Conservation (phyloP, 345 rosid species). For the Populus nigra region DNA sequence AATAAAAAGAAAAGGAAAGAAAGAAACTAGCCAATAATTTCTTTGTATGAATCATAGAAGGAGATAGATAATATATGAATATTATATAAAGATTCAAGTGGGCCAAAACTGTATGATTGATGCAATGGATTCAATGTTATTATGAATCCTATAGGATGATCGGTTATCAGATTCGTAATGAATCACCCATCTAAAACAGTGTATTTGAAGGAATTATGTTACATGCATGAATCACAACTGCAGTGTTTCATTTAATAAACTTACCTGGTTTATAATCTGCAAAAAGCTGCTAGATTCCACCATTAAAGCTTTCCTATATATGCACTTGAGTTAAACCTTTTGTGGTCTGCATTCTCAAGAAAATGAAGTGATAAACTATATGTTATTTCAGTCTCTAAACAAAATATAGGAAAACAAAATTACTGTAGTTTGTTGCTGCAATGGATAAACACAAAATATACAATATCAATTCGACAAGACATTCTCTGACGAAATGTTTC, state of each 20-base stretch:
- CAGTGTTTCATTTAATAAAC: not conserved
- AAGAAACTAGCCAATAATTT: not conserved
- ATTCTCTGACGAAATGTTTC: too few species aligned
- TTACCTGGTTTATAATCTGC: slow-evolving; percentile 16
- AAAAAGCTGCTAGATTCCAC: slow-evolving; percentile 5
- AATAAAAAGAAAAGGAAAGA: not conserved
- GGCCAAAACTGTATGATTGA: too few species aligned
- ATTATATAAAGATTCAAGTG: too few species aligned
- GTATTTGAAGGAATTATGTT: not conserved
- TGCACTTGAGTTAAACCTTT: not conserved
- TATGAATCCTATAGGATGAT: too few species aligned
- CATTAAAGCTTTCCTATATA: not conserved
- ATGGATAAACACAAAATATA: not conserved
- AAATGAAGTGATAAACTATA: not conserved
- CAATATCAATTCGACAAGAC: not conserved
- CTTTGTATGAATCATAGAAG: not conserved
- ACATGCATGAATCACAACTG: not conserved
- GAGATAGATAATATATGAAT: too few species aligned
- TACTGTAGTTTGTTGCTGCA: not conserved
- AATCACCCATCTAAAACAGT: not conserved
- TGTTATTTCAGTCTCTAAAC: not conserved
- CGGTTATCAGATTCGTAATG: too few species aligned
- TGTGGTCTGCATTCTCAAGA: slow-evolving; percentile 1
- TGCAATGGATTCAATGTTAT: not conserved
- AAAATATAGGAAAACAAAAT: not conserved